phyloP scores from a whole-genome alignment of 306 rosid genomes.

The Prunus mira region DNA sequence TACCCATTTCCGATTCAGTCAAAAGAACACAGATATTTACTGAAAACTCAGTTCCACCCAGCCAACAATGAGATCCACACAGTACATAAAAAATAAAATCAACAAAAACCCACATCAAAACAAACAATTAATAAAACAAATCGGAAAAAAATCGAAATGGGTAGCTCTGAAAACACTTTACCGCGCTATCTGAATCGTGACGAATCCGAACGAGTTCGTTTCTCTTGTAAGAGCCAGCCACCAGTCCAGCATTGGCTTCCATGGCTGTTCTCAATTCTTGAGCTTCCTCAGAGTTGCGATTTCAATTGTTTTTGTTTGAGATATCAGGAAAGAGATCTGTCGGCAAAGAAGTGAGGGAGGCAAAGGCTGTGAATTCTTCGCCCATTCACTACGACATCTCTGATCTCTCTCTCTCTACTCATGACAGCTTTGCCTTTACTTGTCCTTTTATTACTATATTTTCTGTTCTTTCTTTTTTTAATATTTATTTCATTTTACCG shows the following conservation, averaged over 20 bases:
- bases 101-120: background rate
- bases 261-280: conserved; percentile 30
- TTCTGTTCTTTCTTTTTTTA: background rate
- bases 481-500: conserved; percentile 29
- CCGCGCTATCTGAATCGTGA: conserved; percentile 89
- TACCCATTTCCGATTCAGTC: background rate
- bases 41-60: conserved; percentile 22
- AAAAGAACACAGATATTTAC: conserved; percentile 15
- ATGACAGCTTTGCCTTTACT: background rate
- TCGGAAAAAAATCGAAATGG: background rate
- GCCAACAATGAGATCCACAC: conserved; percentile 27
- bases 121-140: background rate
- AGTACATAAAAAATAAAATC: background rate
- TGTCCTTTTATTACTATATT: conserved; percentile 16
- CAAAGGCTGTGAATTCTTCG: conserved; percentile 38
- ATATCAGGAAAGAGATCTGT: conserved; percentile 11
- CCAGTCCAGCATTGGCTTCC: conserved; percentile 91
- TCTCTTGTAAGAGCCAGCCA: conserved; percentile 90
- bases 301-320: background rate
- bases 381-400: conserved; percentile 62
- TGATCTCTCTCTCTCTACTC: conserved; percentile 11
- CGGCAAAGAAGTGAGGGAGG: background rate
- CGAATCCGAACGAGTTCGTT: conserved; percentile 96
- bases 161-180: conserved; percentile 30
- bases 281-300: conserved; percentile 4